These are phyloP conservation scores for Exobasidium cylindrosporum DNA, from an alignment of 1,284 basidiomycete genomes.

Conservation along the genomic window DNA sequence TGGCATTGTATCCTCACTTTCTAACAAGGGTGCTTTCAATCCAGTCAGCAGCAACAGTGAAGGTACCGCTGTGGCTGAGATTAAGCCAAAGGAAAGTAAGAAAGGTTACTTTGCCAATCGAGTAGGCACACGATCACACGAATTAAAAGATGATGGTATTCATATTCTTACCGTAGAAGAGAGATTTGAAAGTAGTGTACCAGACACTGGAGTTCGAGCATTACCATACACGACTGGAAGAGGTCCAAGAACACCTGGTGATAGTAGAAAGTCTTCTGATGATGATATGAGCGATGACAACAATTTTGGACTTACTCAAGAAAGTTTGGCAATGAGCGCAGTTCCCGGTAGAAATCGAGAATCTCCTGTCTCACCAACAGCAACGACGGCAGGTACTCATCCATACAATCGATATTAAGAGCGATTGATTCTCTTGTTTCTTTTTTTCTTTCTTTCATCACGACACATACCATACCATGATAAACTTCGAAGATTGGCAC, in stretches of 20 bases:
- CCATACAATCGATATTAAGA: not conserved
- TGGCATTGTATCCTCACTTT: not conserved
- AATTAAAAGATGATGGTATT: slow-evolving; percentile 29
- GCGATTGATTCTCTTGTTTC: too few species aligned
- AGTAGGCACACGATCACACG: not conserved
- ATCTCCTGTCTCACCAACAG: not conserved
- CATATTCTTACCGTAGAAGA: slow-evolving; percentile 51
- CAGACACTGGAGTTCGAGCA: not conserved
- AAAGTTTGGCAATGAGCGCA: not conserved
- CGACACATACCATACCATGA: too few species aligned
- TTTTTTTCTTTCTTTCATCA: too few species aligned
- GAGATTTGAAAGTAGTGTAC: slow-evolving; percentile 31
- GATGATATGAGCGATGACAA: not conserved
- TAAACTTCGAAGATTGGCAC: too few species aligned
- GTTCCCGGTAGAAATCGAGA: not conserved
- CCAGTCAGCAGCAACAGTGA: not conserved
- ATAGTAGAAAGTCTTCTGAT: slow-evolving; percentile 1
- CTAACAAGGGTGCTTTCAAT: not conserved
- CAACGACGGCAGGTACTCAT: not conserved
- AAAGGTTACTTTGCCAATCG: not conserved
- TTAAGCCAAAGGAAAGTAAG: not conserved
- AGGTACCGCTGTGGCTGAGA: not conserved
- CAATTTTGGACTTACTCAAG: not conserved
- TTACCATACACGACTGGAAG: not conserved
- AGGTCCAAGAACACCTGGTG: not conserved